phyloP scores from a whole-genome alignment of 1,284 basidiomycete species.

The Coniophora puteana region DNA sequence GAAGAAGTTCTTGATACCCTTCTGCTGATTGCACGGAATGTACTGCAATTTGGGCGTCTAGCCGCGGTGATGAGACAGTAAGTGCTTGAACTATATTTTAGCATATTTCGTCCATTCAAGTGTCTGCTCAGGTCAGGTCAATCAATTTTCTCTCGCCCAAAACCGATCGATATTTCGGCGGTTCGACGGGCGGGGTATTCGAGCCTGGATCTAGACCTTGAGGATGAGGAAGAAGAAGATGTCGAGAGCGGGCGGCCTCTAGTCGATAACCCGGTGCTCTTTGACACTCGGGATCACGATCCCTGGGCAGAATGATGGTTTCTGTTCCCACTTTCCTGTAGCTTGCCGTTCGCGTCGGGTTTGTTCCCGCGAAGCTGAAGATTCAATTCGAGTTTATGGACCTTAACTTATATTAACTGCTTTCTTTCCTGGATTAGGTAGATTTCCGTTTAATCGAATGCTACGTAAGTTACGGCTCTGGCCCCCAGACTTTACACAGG shows the following conservation, averaged over 20 bases:
- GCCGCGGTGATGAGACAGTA: conserved; percentile 90
- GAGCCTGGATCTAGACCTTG: conserved; percentile 67
- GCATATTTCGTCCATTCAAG: conserved; percentile 1
- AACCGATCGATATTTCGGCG: conserved; percentile 85
- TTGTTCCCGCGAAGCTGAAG: no score
- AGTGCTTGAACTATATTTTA: conserved; percentile 26
- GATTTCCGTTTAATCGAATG: no score
- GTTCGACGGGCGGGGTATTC: conserved; percentile 63
- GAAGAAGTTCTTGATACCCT: conserved; percentile 92
- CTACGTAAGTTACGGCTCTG: no score
- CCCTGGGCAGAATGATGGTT: no score
- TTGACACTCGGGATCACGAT: conserved; percentile 47
- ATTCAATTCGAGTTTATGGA: no score
- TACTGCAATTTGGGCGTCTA: conserved; percentile 86
- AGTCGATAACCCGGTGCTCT: conserved; percentile 50
- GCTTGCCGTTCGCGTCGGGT: no score
- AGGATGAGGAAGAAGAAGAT: conserved; percentile 62
- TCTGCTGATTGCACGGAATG: conserved; percentile 84
- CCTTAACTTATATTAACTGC: no score
- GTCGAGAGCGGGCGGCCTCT: conserved; percentile 51
- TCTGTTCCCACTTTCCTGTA: no score
- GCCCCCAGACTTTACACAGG: no score
- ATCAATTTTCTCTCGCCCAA: conserved; percentile 88
- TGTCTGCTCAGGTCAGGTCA: conserved; percentile 74
- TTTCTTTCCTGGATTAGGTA: no score